Conservation (phyloP, 2,329 filamentous ascomycete genomes). For the Pestalotiopsis fici region DNA sequence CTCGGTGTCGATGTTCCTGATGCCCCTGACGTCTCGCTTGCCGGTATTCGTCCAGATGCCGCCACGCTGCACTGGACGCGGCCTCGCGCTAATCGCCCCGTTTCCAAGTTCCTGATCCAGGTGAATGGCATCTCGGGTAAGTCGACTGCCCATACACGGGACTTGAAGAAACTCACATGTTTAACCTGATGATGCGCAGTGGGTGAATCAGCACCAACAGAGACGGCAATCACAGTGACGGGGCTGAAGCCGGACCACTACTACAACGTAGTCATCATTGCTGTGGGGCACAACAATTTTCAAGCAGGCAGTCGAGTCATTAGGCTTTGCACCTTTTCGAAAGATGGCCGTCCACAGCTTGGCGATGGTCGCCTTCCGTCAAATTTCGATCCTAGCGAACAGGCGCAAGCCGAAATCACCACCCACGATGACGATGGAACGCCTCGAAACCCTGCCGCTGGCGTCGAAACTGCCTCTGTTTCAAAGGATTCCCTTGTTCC, state of each 20-base stretch:
- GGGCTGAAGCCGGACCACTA: conserved; percentile 84
- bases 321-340: conserved; percentile 75
- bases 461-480: conserved; percentile 62
- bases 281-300: conserved; percentile 89
- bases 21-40: conserved; percentile 84
- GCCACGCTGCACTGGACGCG: conserved; percentile 90
- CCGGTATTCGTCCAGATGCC: conserved; percentile 83
- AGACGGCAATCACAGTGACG: conserved; percentile 88
- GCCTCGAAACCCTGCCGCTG: conserved; percentile 51
- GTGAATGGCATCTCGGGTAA: conserved; percentile 90
- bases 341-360: conserved; percentile 63
- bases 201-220: conserved; percentile 78
- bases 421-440: conserved; percentile 51
- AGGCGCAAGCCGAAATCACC: conserved; percentile 39
- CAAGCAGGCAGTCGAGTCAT: conserved; percentile 86
- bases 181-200: conserved; percentile 50
- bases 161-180: background rate
- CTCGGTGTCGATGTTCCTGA: conserved; percentile 93
- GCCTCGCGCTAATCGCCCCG: conserved; percentile 63
- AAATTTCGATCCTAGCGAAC: conserved; percentile 56
- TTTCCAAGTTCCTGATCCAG: conserved; percentile 87
- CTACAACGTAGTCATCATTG: conserved; percentile 91
- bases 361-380: conserved; percentile 58
- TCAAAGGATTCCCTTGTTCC: conserved; percentile 66
- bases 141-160: conserved; percentile 25